Evolutionary conservation across 768 basidiomycete genomes (phyloP), one percentile per base, ranked within the genome.

Genomic region (Phlegmacium glaucopus): DNA sequence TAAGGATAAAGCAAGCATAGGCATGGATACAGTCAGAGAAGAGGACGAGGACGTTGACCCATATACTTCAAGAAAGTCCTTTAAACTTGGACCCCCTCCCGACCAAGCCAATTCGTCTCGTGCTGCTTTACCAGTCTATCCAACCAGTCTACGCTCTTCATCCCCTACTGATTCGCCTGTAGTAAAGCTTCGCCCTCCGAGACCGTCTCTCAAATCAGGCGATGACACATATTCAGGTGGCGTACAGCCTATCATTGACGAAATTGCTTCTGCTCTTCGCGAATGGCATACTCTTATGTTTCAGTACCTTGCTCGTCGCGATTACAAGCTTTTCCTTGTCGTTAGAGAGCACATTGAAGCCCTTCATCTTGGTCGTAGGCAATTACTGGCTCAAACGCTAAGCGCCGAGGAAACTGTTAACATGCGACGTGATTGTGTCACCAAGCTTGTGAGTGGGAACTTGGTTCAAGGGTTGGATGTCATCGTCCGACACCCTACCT

Each of bases 261-360:
- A 98, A 72, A 95, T 98, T 54, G 91, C 95, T 0, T 95, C 92
- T 7, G 94, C 95, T 0, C 71, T 98, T 37, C 83, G 95, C 32
- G 95, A 98, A 79, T 98, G 94, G 94, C 88, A 95, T 59, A 80
- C 81, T 29, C 72, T 93, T 43, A 87, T 97, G 78, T 94, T 92
- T 61, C 86, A 86, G 52, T 94, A 96, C 64, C 85, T 98, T 35
- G 85, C 88, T 8, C 77, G 83, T 38, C 80, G 94, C 45, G 90
- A 97, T 58, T 98, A 98, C 71, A 79, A 80, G 35, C 80, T 94
- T 15, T 98, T 98, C 67, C 80, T 86, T 50, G 74, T 80, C 7
- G 91, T 98, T 45, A 82, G 83, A 48, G 85, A 87, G 44, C 92
- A 95, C 58, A 90, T 98, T 51, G 92, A 95, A 62, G 85, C 85